Conservation (phyloP, 1,284 basidiomycete species). For the Puccinia triticina region DNA sequence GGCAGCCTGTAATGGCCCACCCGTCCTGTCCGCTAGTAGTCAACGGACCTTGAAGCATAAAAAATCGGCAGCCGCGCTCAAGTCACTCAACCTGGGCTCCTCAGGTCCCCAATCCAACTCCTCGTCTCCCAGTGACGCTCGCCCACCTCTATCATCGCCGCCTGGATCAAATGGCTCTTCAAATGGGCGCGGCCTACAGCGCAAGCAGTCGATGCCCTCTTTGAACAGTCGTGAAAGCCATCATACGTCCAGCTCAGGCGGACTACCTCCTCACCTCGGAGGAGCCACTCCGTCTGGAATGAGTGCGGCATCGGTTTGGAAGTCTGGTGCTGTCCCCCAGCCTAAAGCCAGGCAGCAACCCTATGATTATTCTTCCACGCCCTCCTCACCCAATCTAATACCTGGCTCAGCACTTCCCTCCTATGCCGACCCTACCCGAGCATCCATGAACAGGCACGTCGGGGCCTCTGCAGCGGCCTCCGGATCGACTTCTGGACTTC, state of each 20-base stretch:
- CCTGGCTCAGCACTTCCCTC: conserved; percentile 21
- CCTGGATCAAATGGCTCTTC: conserved; percentile 14
- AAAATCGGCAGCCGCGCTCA: conserved; percentile 45
- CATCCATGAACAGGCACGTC: conserved; percentile 41
- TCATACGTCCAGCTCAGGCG: background rate
- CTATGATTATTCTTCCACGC: conserved; percentile 10
- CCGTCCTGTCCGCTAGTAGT: conserved; percentile 19
- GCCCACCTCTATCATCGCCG: conserved; percentile 22
- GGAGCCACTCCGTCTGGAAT: conserved; percentile 7
- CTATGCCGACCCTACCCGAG: conserved; percentile 35
- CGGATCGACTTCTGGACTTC: background rate
- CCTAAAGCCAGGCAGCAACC: conserved; percentile 30
- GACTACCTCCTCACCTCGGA: conserved; percentile 3
- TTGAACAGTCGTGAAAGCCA: conserved; percentile 22
- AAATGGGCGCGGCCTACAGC: conserved; percentile 23
- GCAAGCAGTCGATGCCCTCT: conserved; percentile 50
- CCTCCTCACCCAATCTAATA: conserved; percentile 17
- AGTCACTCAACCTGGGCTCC: conserved; percentile 23
- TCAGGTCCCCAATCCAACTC: conserved; percentile 16
- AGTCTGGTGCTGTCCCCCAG: conserved; percentile 6
- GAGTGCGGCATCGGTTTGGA: conserved; percentile 29
- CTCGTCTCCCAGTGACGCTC: background rate
- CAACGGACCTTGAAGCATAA: conserved; percentile 41
- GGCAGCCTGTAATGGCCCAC: conserved; percentile 26
- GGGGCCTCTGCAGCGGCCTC: background rate